Conservation (phyloP, 2,329 filamentous ascomycete species). For the Diaporthe destruens region DNA sequence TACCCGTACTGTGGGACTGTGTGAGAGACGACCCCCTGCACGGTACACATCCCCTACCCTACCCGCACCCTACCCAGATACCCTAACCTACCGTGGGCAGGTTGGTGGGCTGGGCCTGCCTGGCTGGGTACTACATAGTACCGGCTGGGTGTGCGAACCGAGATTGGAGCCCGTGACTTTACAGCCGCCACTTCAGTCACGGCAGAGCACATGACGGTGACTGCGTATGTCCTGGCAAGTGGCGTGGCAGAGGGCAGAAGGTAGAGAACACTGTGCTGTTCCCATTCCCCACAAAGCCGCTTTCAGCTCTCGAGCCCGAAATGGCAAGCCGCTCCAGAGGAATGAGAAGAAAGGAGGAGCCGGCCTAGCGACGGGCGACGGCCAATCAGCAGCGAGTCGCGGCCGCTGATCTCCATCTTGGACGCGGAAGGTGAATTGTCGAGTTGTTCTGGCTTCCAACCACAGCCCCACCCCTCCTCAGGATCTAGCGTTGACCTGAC, state of each 20-base stretch:
- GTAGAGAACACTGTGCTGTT: neutral
- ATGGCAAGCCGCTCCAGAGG: conserved; percentile 28
- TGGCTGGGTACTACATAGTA: too few relatives aligned
- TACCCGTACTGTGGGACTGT: conserved; percentile 7
- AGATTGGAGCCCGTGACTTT: conserved; percentile 3
- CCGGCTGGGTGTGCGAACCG: neutral
- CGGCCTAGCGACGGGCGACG: conserved; percentile 21
- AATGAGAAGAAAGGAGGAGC: conserved; percentile 32
- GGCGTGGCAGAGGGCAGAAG: neutral
- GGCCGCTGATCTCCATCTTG: conserved; percentile 35
- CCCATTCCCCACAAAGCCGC: conserved; percentile 19
- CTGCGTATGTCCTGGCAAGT: neutral
- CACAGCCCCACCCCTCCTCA: conserved; percentile 23
- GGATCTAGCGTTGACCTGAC: conserved; percentile 23
- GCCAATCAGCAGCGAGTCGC: conserved; percentile 20
- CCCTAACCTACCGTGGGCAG: neutral
- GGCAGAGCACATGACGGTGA: neutral
- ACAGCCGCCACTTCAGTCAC: conserved; percentile 12
- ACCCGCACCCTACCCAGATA: too few relatives aligned
- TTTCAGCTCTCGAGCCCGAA: conserved; percentile 30
- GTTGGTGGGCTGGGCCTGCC: neutral
- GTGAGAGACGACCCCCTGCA: neutral
- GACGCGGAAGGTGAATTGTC: conserved; percentile 34
- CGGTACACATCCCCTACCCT: neutral
- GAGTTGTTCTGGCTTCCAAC: conserved; percentile 25